Evolutionary conservation across 1,284 basidiomycete genomes (phyloP).

Genomic region (Xerocomus minutiporus): DNA sequence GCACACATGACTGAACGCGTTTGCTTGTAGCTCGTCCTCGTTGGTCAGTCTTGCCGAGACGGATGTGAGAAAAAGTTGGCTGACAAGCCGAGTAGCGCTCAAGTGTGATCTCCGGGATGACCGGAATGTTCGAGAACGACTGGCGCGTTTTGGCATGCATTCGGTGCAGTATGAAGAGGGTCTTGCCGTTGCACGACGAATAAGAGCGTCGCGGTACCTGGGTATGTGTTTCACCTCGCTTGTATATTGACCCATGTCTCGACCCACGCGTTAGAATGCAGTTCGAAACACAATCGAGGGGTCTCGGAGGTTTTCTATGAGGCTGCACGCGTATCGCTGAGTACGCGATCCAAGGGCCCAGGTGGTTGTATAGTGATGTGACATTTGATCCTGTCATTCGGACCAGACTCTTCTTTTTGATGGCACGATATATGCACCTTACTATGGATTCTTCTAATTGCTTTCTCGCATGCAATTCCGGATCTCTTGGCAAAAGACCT

Average conservation of each 20-base stretch:
- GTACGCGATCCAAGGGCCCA: conserved; percentile 65
- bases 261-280: conserved; percentile 66
- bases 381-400: conserved; percentile 16
- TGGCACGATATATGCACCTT: conserved; percentile 15
- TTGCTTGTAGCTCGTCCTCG: conserved; percentile 66
- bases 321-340: conserved; percentile 79
- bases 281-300: conserved; percentile 92
- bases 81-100: conserved; percentile 52
- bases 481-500: not conserved
- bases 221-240: conserved; percentile 47
- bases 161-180: conserved; percentile 90
- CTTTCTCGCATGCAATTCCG: conserved; percentile 2
- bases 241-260: conserved; percentile 4
- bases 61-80: not conserved
- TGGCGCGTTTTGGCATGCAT: conserved; percentile 62
- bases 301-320: conserved; percentile 91
- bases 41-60: conserved; percentile 54
- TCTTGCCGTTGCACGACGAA: conserved; percentile 79
- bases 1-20: conserved; percentile 9
- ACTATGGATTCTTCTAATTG: conserved; percentile 24
- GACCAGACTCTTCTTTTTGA: conserved; percentile 1
- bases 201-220: conserved; percentile 88
- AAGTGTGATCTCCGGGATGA: conserved; percentile 95
- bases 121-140: conserved; percentile 56
- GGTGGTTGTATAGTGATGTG: conserved; percentile 56